Base-by-base conservation (phyloP, 345 rosid species). In the Acer campestre region DNA sequence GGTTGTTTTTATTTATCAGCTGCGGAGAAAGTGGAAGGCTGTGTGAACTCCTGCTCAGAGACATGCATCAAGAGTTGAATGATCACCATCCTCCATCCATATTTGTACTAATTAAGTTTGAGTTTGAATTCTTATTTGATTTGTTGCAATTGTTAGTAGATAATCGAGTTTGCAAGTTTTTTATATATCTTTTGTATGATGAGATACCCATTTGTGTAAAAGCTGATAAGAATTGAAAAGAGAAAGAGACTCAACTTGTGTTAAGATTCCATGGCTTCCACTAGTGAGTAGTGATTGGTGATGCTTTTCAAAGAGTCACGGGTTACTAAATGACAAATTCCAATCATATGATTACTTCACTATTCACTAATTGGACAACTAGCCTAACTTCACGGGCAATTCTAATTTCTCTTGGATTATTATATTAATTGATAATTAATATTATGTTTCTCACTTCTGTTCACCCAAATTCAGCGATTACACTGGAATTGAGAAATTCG, bases 31-130 rank as follows among this genome's bases (percentile, higher is more conserved):
- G 88, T 87, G 67, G 81, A 56, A n/a, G 63, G 77, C 56, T 85
- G 88, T 55, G 87, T 87, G 77, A 61, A 80, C 49, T 85, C 88
- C n/a, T 87, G 90, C 76, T 77, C 85, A 0, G 63, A 56, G 62
- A 71, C 66, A 16, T 85, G 90, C 78, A 48, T 59, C 80, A 70
- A 70, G 66, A 70, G 71, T 61, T 78, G 20, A 66, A 16, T 51
- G 22, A 6, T 20, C 22, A 73, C 1, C 22, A 16, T 9, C 27
- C 12, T 6, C 53, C 71, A n/a, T 9, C 27, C 25, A 18, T 59
- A 59, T 18, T n/a, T 22, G 38, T 56, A 22, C 27, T 8, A 49
- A 53, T 22, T 1, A 55, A 2, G 8, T 13, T 20, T 71, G 25
- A 59, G 42, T 42, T 3, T 61, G 55, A 16, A 53, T 49, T 7